Evolutionary conservation across 768 basidiomycete species (phyloP).

Genomic region (Collybia sordida): DNA sequence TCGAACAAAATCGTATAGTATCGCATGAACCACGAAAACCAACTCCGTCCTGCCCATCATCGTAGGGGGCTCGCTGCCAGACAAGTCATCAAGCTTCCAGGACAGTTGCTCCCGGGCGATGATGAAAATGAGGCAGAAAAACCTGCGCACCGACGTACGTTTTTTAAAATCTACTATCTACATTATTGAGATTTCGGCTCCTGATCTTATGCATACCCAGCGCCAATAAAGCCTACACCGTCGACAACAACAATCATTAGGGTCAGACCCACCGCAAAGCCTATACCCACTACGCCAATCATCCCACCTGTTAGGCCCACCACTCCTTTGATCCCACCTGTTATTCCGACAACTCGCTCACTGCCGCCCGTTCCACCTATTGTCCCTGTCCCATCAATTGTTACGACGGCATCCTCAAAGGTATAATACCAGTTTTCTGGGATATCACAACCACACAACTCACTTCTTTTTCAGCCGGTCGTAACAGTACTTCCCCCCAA

Average conservation of each 20-base stretch:
- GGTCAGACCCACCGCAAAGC: too few species aligned
- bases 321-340: too few species aligned
- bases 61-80: neutral
- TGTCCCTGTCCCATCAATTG: too few species aligned
- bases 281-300: too few species aligned
- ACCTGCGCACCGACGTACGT: neutral
- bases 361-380: too few species aligned
- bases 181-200: too few species aligned
- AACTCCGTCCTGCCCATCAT: neutral
- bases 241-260: neutral
- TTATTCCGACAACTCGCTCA: too few species aligned
- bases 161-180: neutral
- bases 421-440: neutral
- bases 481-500: neutral
- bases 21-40: constrained; percentile 1
- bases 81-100: neutral
- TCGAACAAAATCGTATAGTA: neutral
- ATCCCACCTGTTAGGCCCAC: too few species aligned
- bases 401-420: too few species aligned
- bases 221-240: neutral
- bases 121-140: neutral
- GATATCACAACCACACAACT: neutral
- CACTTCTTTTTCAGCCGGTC: neutral
- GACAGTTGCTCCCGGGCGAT: neutral
- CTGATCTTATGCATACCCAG: too few species aligned